phyloP scores from a whole-genome alignment of 2,329 filamentous ascomycete species.

The Fusarium ramigenum region DNA sequence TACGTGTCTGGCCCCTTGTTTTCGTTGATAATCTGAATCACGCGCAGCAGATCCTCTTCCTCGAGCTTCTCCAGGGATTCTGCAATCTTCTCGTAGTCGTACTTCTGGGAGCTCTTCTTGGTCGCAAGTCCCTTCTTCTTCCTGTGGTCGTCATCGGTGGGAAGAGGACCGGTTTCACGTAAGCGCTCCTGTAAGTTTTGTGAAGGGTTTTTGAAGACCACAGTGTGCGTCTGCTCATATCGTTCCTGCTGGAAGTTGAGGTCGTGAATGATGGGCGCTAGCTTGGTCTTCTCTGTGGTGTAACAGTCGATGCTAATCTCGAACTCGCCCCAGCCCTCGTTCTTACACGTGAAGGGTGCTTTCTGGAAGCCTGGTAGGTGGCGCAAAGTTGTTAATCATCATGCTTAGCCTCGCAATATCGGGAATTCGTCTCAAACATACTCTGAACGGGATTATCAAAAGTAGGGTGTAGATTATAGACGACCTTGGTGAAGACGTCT shows the following conservation, averaged over 20 bases:
- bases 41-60: slow-evolving; percentile 92
- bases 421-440: slow-evolving; percentile 55
- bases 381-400: slow-evolving; percentile 24
- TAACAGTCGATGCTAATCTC: slow-evolving; percentile 89
- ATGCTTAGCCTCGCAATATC: background rate
- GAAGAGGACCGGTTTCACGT: slow-evolving; percentile 86
- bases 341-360: slow-evolving; percentile 87
- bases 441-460: slow-evolving; percentile 89
- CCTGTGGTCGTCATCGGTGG: slow-evolving; percentile 73
- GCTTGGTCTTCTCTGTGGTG: slow-evolving; percentile 87
- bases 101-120: slow-evolving; percentile 80
- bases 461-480: slow-evolving; percentile 92
- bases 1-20: slow-evolving; percentile 95
- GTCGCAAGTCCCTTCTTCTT: slow-evolving; percentile 70
- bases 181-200: slow-evolving; percentile 82
- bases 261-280: slow-evolving; percentile 79
- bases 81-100: slow-evolving; percentile 95
- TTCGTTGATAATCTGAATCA: slow-evolving; percentile 98
- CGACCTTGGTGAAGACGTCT: slow-evolving; percentile 88
- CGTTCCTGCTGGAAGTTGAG: slow-evolving; percentile 85
- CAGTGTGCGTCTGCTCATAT: slow-evolving; percentile 84
- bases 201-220: slow-evolving; percentile 93
- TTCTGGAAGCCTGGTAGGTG: slow-evolving; percentile 74
- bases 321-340: slow-evolving; percentile 99
- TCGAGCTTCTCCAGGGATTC: slow-evolving; percentile 87